A percentile compares a stretch with the other conserved stretches of the same genome.
Conservation (phyloP, 2,329 filamentous ascomycete species). For the Sporothrix globosa region DNA sequence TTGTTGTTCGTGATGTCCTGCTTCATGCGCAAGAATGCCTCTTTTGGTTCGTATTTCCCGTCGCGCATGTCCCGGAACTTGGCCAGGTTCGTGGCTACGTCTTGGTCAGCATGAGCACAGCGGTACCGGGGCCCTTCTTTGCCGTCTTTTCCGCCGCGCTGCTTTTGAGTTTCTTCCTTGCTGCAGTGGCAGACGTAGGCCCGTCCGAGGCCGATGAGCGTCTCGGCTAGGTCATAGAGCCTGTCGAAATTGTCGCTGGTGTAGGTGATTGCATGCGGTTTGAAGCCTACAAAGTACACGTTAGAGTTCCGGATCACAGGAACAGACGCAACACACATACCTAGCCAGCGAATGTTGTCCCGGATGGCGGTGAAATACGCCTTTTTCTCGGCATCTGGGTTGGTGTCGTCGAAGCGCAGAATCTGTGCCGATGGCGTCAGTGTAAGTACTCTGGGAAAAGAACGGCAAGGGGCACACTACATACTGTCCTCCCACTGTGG, state of each 20-base stretch:
- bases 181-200: slow-evolving; percentile 89
- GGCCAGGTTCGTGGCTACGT: slow-evolving; percentile 69
- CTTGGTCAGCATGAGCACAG: slow-evolving; percentile 77
- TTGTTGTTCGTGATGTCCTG: slow-evolving; percentile 51
- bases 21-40: slow-evolving; percentile 91
- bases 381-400: slow-evolving; percentile 90
- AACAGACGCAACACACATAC: not conserved
- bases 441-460: too few species aligned
- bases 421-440: not conserved
- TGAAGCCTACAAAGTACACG: slow-evolving; percentile 55
- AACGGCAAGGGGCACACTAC: too few species aligned
- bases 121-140: slow-evolving; percentile 72
- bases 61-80: slow-evolving; percentile 91
- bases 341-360: slow-evolving; percentile 85
- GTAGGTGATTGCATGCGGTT: slow-evolving; percentile 77
- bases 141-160: slow-evolving; percentile 69
- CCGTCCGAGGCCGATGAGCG: slow-evolving; percentile 71
- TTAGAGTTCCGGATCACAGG: too few species aligned
- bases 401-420: slow-evolving; percentile 73
- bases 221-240: slow-evolving; percentile 85
- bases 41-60: slow-evolving; percentile 83
- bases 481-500: slow-evolving; percentile 63
- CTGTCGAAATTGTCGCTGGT: slow-evolving; percentile 88
- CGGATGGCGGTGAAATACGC: slow-evolving; percentile 83
- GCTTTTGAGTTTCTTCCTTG: slow-evolving; percentile 79